Conservation (phyloP, 139 green algal genomes). For the Desmodesmus armatus region DNA sequence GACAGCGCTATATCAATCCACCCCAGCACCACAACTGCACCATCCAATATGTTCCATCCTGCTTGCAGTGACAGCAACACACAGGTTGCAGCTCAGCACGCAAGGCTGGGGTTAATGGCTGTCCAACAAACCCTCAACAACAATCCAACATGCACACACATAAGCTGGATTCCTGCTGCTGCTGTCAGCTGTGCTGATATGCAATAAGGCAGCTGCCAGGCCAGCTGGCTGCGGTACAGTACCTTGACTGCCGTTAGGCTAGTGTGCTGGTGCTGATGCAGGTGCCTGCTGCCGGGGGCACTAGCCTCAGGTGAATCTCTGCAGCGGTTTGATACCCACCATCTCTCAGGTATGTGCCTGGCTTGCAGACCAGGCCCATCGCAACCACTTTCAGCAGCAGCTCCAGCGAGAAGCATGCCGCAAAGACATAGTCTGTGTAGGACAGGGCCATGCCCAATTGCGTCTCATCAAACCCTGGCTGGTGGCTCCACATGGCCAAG, state of each 20-base stretch:
- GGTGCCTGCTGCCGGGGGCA: too few species aligned
- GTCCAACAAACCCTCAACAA: too few species aligned
- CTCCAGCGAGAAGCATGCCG: slow-evolving; percentile 68
- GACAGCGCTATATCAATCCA: slow-evolving; percentile 51
- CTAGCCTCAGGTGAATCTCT: too few species aligned
- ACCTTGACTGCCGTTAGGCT: too few species aligned
- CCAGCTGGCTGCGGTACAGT: too few species aligned
- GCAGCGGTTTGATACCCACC: slow-evolving; percentile 47
- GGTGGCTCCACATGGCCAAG: slow-evolving; percentile 52
- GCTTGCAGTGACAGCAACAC: too few species aligned
- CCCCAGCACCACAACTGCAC: slow-evolving; percentile 41
- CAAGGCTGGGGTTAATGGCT: too few species aligned
- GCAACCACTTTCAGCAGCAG: slow-evolving; percentile 70
- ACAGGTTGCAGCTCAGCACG: too few species aligned
- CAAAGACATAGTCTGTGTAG: slow-evolving; percentile 66
- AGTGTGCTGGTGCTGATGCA: neutral
- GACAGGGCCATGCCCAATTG: neutral
- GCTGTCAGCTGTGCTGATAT: too few species aligned
- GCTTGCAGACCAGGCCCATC: slow-evolving; percentile 44
- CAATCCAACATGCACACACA: too few species aligned
- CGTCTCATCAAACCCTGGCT: slow-evolving; percentile 44
- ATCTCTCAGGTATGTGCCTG: slow-evolving; percentile 64
- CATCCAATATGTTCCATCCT: slow-evolving; percentile 71
- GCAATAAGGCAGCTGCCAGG: too few species aligned
- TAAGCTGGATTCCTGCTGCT: too few species aligned